A percentile compares a stretch with the other conserved stretches of the same genome.
These are phyloP conservation scores for Phytophthora ramorum DNA, from an alignment of 352 stramenopile genomes.

Conservation along the genomic window DNA sequence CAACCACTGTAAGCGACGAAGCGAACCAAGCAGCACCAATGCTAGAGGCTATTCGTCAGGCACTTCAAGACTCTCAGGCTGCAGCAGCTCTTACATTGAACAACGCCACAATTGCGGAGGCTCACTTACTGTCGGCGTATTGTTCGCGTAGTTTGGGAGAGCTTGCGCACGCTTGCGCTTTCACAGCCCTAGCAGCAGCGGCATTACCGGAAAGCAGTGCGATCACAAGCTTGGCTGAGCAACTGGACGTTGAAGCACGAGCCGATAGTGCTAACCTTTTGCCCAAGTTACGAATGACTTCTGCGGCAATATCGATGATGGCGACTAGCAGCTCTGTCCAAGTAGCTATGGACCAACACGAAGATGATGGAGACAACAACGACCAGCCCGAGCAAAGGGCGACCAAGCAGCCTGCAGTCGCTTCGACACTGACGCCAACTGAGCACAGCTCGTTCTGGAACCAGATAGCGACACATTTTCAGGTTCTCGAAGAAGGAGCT, in stretches of 20 bases:
- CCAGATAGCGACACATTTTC: slow-evolving; percentile 28
- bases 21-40: slow-evolving; percentile 27
- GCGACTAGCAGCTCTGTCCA: neutral
- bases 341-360: neutral
- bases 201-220: slow-evolving; percentile 27
- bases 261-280: slow-evolving; percentile 9
- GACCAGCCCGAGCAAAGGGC: slow-evolving; percentile 22
- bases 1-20: slow-evolving; percentile 9
- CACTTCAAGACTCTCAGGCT: slow-evolving; percentile 50
- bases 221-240: slow-evolving; percentile 40
- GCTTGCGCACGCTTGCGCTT: slow-evolving; percentile 36
- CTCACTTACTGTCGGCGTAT: slow-evolving; percentile 46
- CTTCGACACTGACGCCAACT: neutral
- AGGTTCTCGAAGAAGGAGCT: slow-evolving; percentile 34
- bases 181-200: slow-evolving; percentile 31
- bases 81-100: slow-evolving; percentile 28
- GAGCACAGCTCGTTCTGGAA: slow-evolving; percentile 30
- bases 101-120: slow-evolving; percentile 33
- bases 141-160: slow-evolving; percentile 51
- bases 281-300: slow-evolving; percentile 28
- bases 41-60: slow-evolving; percentile 49
- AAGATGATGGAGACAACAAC: slow-evolving; percentile 40
- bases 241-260: slow-evolving; percentile 43
- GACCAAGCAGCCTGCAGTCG: slow-evolving; percentile 2
- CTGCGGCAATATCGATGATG: slow-evolving; percentile 10